Base-by-base conservation (phyloP, 2,329 filamentous ascomycete genomes). In the Byssothecium circinans region DNA sequence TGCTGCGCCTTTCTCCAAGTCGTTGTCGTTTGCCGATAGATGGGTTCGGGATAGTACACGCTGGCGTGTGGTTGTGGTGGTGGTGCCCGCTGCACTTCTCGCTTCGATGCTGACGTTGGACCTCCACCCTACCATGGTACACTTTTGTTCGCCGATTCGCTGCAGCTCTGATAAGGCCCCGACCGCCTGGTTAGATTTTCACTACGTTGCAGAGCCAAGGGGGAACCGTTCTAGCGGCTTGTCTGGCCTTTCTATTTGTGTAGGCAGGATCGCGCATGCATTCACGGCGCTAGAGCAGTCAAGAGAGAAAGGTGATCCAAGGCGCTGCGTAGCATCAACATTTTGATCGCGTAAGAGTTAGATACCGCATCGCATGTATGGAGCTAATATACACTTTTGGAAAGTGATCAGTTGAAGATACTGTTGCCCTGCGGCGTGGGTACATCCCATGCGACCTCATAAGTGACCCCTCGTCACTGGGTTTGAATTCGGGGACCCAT, bases 101-200 rank as follows among this genome's bases (percentile, higher is more conserved):
- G n/a, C 30, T 37, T 46, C 23, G 29, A 43, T 25, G 48, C 48
- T 50, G 48, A 50, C 48, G 48, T 47, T 46, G 17, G 43, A 33
- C 34, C 29, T 35, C 15, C 22, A 32, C 6, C 14, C 14, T 12
- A 14, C 29, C 29, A 14, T n/a, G n/a, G n/a, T n/a, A n/a, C 34
- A n/a, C 14, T 15, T 33, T 44, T 19, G 25, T 44, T 44, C 22
- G 33, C 33, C 36, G 39, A 32, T 25, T 22, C 32, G 29, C 12
- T 15, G 14, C 36, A 19, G 45, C n/a, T n/a, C n/a, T n/a, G n/a
- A n/a, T n/a, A 27, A 45, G 20, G 38, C 33, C 20, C 42, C 47
- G 42, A 40, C 29, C 27, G 7, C 17, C 8, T 45, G n/a, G 29
- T 32, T 32, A 32, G 29, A 32, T 12, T 32, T 34, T 18, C 17